phyloP scores from a whole-genome alignment of 495 filamentous ascomycete species.

The Penicillium pulvis region DNA sequence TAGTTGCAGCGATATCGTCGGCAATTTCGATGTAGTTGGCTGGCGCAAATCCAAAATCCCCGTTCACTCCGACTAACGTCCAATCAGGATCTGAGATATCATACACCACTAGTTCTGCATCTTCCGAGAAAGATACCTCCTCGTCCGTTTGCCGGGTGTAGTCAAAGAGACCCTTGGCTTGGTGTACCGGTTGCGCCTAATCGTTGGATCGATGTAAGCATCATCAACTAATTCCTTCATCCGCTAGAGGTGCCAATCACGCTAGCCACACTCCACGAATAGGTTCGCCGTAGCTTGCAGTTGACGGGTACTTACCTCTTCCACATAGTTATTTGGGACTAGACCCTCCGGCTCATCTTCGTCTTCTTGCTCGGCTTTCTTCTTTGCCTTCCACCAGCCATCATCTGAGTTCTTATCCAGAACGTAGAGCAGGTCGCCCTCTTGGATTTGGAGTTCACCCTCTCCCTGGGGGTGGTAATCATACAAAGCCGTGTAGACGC shows the following conservation, averaged over 20 bases:
- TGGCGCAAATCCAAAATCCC: conserved; percentile 94
- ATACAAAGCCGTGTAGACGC: conserved; percentile 89
- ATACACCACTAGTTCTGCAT: conserved; percentile 79
- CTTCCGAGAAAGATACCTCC: conserved; percentile 94
- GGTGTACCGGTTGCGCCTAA: conserved; percentile 69
- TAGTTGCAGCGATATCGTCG: conserved; percentile 32
- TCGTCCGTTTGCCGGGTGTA: conserved; percentile 97
- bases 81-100: conserved; percentile 94
- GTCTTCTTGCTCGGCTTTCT: conserved; percentile 87
- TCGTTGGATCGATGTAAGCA: conserved; percentile 11
- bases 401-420: conserved; percentile 88
- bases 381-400: conserved; percentile 98
- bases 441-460: conserved; percentile 81
- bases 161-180: conserved; percentile 89
- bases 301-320: conserved; percentile 71
- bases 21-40: conserved; percentile 89
- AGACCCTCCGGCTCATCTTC: conserved; percentile 94
- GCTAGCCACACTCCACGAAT: background rate
- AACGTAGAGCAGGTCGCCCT: conserved; percentile 91
- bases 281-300: background rate
- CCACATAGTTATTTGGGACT: conserved; percentile 93
- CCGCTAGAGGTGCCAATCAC: background rate
- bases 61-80: conserved; percentile 84
- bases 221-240: conserved; percentile 13
- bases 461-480: conserved; percentile 90